phyloP scores from a whole-genome alignment of 345 rosid genomes.

The Dipteronia sinensis region DNA sequence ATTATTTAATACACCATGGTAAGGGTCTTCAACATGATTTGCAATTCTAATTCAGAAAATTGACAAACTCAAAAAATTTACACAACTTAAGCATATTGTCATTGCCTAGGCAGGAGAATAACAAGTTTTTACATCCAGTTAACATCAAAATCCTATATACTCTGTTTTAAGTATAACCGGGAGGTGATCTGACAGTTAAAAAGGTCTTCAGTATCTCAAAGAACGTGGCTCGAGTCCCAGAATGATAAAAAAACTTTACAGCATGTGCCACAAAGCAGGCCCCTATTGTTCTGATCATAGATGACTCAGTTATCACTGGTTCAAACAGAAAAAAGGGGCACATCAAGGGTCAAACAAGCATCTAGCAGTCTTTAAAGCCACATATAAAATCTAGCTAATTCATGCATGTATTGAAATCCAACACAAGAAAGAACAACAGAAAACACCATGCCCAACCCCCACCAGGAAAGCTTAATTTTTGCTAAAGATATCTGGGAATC shows the following conservation, averaged over 20 bases:
- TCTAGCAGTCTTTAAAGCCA: background rate
- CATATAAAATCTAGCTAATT: background rate
- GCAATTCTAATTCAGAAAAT: background rate
- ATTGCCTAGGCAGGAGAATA: background rate
- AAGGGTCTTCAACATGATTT: background rate
- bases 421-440: background rate
- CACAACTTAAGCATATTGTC: background rate
- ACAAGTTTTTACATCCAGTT: background rate
- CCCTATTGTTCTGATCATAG: constrained; percentile 51
- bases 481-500: background rate
- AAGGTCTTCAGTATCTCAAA: constrained; percentile 18
- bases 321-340: constrained; percentile 19
- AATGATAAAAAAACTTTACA: constrained; percentile 49
- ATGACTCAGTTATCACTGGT: constrained; percentile 63
- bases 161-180: background rate
- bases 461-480: background rate
- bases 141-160: background rate
- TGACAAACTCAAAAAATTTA: background rate
- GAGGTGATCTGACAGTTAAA: background rate
- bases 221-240: constrained; percentile 32
- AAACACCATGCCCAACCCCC: background rate
- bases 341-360: constrained; percentile 6
- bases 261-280: constrained; percentile 67
- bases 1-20: background rate
- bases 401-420: background rate